Base-by-base conservation (phyloP, 108 stramenopile genomes). In the Seminavis robusta region DNA sequence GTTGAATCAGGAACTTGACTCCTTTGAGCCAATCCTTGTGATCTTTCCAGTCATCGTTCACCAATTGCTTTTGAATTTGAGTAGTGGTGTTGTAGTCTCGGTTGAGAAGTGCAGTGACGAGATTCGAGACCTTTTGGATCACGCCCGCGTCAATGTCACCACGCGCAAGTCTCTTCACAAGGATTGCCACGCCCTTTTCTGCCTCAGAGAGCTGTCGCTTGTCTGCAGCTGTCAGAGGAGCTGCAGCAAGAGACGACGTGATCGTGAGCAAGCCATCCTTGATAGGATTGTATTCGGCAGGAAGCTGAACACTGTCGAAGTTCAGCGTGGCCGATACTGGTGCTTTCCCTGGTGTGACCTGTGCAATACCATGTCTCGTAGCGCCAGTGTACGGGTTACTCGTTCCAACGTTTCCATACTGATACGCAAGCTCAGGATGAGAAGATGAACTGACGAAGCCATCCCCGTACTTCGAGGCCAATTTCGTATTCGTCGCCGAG, bases 21-120 rank as follows among this genome's bases (percentile, higher is more conserved):
- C 94, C 96, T 77, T 95, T 95, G 52, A 97, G 79, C 94, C 94
- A 97, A 66, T 95, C 96, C 73, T 94, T 95, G 75, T 97, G 94
- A 34, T 75, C 79, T 61, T 67, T 73, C 96, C 96, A 97, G 21
- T 88, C 81, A 24, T 67, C 68, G 44, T 79, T 91, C 4, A 90
- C 92, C 47, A 97, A 52, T 11, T 56, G 71, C 27, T 88, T 85
- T 38, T 91, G 80, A 33, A 86, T 54, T 11, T 74, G 45, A n/a
- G 65, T 61, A 1, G 94, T 92, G 13, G 77, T 54, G 24, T 50
- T 57, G 33, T 76, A 86, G 48, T 96, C 90, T 38, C 69, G 66
- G 32, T 71, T 67, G 44, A 67, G 67, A 32, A 92, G 38, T 17
- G 63, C 62, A 4, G 38, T 63, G 13, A 76, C 64, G 61, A 94